Base-by-base conservation (phyloP, 192 early-diverging fungal genomes). In the Rhizoclosmatium sp. region DNA sequence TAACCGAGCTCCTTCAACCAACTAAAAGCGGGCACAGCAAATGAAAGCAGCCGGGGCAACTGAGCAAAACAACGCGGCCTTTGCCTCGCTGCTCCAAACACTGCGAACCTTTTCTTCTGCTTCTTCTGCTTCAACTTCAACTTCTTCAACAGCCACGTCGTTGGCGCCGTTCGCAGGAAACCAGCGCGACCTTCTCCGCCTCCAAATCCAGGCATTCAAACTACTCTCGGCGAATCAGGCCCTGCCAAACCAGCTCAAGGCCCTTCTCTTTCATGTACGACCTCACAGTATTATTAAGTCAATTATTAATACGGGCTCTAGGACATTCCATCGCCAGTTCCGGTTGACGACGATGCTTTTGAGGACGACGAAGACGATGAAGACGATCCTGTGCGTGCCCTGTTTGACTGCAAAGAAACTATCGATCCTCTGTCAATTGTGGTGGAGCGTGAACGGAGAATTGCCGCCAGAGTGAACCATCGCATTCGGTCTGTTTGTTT, bases 201-300 rank as follows among this genome's bases (percentile, higher is more conserved):
- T 86, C 70, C 97, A 98, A 71, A 96, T 96, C 69, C 85, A 93
- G 48, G 94, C 94, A 46, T 97, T 92, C 84, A 93, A 95, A 69
- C 84, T 93, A 39, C 90, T 96, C 49, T 88, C 93, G 46, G 86
- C 87, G 78, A 96, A 95, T 82, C 85, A 93, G 85, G 90, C 93
- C 7, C 81, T 98, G 12, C 94, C 95, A 64, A 80, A 87, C 45
- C 80, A 90, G 66, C 81, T 95, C 42, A 92, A 92, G 69, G 85
- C 31, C 64, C 21, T 44, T 66, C 64, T 68, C 54, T 65, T 48
- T 23, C 23, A 9, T 7, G 68, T 73, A 9, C 41, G 47, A 19
- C 46, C n/a, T 44, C 48, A 12, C 7, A n/a, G 72, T 40, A 14
- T 42, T 12, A 16, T 12, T 54, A 12, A 21, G 62, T 5, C 31